Base-by-base conservation (phyloP, 2,329 filamentous ascomycete species). In the Penicillium capsulatum region DNA sequence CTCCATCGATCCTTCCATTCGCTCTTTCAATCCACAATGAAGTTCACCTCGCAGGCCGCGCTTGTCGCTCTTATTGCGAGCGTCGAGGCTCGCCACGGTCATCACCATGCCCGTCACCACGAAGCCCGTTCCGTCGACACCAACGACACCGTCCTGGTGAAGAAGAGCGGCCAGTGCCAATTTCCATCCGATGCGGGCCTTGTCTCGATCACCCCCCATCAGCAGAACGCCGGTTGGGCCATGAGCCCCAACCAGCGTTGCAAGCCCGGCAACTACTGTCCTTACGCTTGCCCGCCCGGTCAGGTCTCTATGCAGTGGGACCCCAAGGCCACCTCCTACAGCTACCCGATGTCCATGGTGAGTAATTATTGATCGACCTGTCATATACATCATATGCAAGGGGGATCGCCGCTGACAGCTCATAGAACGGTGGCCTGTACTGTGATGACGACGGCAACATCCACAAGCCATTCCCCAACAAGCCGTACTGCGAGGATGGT, bases 261-360 rank as follows among this genome's bases (percentile, higher is more conserved):
- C 63, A 71, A 69, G 42, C 75, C 79, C 3, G 83, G 80, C 42
- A 76, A 63, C 50, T 89, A 83, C 65, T 90, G 86, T 58, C 86
- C 86, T 2, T 82, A 85, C 60, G 85, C 86, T 37, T 90, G 86
- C 61, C 83, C 81, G 43, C 63, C 84, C 0, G 85, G 85, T 43
- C 77, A 86, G 69, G 78, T 90, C 17, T 86, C 84, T 73, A 78
- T 80, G 47, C 86, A 91, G 63, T 90, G 86, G 86, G 79, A 88
- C 57, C 80, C 82, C 0, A 64, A 73, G 42, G 84, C 84, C 3
- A 80, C 72, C 4, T 67, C 70, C 3, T 90, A 88, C 59, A 68
- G 64, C 24, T 86, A 82, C 61, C 83, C 84, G 2, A 64, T 75
- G 46, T 89, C 84, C 3, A 88, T 86, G 80, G 83, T 86, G 67